These are phyloP conservation scores for Tolypocladium guangdongense DNA, from an alignment of 2,329 filamentous ascomycete genomes.

Conservation along the genomic window DNA sequence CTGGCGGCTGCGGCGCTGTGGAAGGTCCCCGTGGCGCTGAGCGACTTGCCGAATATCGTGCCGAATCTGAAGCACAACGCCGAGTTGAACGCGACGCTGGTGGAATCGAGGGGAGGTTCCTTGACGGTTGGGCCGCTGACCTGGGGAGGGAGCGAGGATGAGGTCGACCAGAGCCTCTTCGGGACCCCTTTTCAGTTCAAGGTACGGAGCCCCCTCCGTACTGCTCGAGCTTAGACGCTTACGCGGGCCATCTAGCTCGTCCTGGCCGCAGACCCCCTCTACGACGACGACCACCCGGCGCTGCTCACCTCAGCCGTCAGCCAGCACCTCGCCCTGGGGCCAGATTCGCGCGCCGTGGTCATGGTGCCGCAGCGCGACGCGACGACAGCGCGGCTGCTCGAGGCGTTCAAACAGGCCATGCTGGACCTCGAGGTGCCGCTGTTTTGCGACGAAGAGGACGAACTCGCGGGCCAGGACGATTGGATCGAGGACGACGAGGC, in stretches of 20 bases:
- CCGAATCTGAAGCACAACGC: slow-evolving; percentile 71
- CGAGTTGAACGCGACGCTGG: slow-evolving; percentile 45
- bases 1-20: slow-evolving; percentile 70
- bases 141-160: slow-evolving; percentile 50
- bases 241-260: slow-evolving; percentile 43
- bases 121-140: slow-evolving; percentile 58
- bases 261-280: slow-evolving; percentile 77
- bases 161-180: slow-evolving; percentile 34
- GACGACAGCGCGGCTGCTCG: slow-evolving; percentile 50
- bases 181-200: slow-evolving; percentile 38
- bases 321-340: slow-evolving; percentile 48
- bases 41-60: slow-evolving; percentile 76
- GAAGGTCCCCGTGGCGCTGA: slow-evolving; percentile 57
- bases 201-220: slow-evolving; percentile 15
- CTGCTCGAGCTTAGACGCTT: neutral
- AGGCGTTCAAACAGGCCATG: slow-evolving; percentile 54
- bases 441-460: slow-evolving; percentile 46
- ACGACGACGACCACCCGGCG: slow-evolving; percentile 70
- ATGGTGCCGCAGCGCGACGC: slow-evolving; percentile 72
- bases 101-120: slow-evolving; percentile 43
- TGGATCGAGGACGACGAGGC: slow-evolving; percentile 49
- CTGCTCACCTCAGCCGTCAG: slow-evolving; percentile 63
- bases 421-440: slow-evolving; percentile 31
- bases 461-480: slow-evolving; percentile 59
- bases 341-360: slow-evolving; percentile 56